Percentiles rank a stretch among this genome's conserved stretches.
phyloP scores from a whole-genome alignment of 129 eudicot species.

The Saussurea involucrata region DNA sequence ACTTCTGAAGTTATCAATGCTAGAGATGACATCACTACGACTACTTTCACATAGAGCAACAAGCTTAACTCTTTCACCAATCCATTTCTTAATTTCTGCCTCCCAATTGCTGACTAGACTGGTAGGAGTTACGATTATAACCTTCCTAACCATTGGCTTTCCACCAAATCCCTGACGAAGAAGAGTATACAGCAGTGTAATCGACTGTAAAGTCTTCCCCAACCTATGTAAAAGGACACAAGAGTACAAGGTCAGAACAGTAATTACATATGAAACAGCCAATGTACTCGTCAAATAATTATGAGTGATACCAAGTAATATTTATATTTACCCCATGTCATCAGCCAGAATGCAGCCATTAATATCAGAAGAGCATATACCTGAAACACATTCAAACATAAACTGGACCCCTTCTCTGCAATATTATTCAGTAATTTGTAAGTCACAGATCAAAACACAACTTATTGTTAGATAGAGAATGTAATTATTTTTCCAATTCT shows the following conservation, averaged over 20 bases:
- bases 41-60: conserved; percentile 97
- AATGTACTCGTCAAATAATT: conserved; percentile 6
- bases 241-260: neutral
- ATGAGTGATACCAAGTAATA: neutral
- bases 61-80: conserved; percentile 86
- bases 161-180: conserved; percentile 96
- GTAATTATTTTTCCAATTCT: neutral
- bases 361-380: conserved; percentile 54
- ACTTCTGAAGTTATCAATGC: conserved; percentile 73
- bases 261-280: conserved; percentile 10
- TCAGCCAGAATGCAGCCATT: conserved; percentile 98
- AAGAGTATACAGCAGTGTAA: conserved; percentile 86
- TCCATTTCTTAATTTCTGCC: conserved; percentile 96
- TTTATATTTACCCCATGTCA: conserved; percentile 92
- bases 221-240: conserved; percentile 44
- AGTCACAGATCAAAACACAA: conserved; percentile 12
- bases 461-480: neutral
- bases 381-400: conserved; percentile 97
- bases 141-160: conserved; percentile 88
- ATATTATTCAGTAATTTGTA: conserved; percentile 11
- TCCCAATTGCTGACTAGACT: conserved; percentile 99
- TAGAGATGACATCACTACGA: conserved; percentile 77
- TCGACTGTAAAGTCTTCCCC: conserved; percentile 98
- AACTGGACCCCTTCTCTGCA: conserved; percentile 99
- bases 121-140: conserved; percentile 94